phyloP scores from a whole-genome alignment of 768 basidiomycete species.

The Leccinum ochraceum region DNA sequence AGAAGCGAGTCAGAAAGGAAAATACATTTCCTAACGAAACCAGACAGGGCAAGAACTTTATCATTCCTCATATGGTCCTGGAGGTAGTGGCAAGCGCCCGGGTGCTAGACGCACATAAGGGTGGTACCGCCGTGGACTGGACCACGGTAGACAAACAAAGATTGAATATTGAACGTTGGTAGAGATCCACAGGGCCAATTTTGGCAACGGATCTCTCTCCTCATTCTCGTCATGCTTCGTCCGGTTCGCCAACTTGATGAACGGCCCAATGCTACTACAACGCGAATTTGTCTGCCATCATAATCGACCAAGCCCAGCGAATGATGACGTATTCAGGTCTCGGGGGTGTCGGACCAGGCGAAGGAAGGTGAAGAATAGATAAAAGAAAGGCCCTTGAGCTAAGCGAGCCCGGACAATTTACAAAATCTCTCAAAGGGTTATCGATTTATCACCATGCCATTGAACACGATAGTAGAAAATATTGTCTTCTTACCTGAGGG shows the following conservation, averaged over 20 bases:
- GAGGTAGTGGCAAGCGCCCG: conserved; percentile 18
- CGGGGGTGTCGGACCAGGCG: conserved; percentile 18
- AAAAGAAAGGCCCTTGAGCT: conserved; percentile 17
- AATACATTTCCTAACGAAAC: neutral
- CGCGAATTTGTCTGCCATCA: conserved; percentile 15
- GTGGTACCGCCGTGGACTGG: conserved; percentile 13
- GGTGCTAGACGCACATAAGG: conserved; percentile 21
- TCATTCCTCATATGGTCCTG: conserved; percentile 9
- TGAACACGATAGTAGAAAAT: conserved; percentile 10
- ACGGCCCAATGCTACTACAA: neutral
- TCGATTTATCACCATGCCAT: conserved; percentile 1
- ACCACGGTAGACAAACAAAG: conserved; percentile 9
- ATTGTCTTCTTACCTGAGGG: conserved; percentile 1
- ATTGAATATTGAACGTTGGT: conserved; percentile 7
- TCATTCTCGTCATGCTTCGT: conserved; percentile 1
- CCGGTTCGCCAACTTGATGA: conserved; percentile 2
- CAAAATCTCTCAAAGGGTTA: neutral
- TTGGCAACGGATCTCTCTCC: neutral
- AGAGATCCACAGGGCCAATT: conserved; percentile 9
- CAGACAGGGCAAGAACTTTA: neutral
- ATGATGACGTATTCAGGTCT: conserved; percentile 20
- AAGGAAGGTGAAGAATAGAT: conserved; percentile 30
- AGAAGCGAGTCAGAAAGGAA: neutral
- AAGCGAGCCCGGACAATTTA: conserved; percentile 5
- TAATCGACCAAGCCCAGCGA: conserved; percentile 24